These are phyloP conservation scores for Triangularia verruculosa DNA, from an alignment of 2,329 filamentous ascomycete genomes.

Conservation along the genomic window DNA sequence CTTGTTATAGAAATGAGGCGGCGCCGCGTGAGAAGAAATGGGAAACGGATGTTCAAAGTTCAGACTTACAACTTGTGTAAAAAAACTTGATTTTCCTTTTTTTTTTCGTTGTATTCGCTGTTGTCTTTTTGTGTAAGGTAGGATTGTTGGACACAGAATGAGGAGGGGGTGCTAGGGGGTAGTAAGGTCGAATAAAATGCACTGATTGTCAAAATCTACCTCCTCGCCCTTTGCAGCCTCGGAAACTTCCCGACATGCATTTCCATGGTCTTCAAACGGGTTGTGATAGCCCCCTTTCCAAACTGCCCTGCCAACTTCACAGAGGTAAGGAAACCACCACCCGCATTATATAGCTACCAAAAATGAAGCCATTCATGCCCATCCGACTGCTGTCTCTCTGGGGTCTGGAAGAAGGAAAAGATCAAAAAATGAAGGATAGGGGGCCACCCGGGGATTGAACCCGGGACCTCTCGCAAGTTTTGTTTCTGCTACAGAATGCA, in stretches of 20 bases:
- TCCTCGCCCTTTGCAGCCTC: too few species aligned
- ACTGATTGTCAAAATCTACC: too few species aligned
- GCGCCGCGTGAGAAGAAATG: background rate
- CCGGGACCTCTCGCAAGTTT: constrained; percentile 40
- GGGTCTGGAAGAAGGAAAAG: background rate
- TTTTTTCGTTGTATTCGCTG: too few species aligned
- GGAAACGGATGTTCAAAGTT: background rate
- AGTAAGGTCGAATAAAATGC: background rate
- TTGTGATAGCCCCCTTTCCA: too few species aligned
- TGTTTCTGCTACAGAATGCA: background rate
- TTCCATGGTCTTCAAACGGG: too few species aligned
- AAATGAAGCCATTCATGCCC: background rate
- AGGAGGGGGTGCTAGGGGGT: background rate
- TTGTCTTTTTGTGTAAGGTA: too few species aligned
- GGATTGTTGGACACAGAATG: too few species aligned
- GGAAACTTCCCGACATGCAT: too few species aligned
- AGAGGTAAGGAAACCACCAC: too few species aligned
- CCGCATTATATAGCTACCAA: too few species aligned
- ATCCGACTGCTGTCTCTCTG: too few species aligned
- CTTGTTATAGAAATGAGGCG: background rate
- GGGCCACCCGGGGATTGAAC: constrained; percentile 40
- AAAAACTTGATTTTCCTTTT: background rate
- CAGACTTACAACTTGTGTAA: background rate
- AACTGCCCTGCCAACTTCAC: too few species aligned
- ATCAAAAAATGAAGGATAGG: background rate